Percentiles rank a stretch among this genome's conserved stretches.
Evolutionary conservation across 2,329 filamentous ascomycete species (phyloP).

Genomic region (Trichoderma simmonsii): DNA sequence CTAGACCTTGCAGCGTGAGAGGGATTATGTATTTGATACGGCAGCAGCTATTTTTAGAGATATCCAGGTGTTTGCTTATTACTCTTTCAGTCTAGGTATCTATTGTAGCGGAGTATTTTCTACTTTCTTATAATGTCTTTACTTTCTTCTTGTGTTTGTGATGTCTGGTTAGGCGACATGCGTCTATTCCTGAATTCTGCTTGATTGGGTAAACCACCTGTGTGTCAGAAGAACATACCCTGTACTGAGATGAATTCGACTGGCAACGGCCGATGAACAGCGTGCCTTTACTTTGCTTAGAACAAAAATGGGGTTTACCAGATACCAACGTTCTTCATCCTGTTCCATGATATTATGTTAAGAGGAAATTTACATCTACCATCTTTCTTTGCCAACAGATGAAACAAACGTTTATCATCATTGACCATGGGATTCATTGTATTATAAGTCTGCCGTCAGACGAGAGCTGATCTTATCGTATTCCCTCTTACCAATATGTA

Average conservation of each 20-base stretch:
- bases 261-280: no score
- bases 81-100: not conserved
- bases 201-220: not conserved
- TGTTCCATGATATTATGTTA: no score
- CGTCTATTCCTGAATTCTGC: not conserved
- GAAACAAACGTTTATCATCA: no score
- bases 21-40: constrained; percentile 11
- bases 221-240: not conserved
- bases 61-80: constrained; percentile 16
- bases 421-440: no score
- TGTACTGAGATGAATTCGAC: not conserved
- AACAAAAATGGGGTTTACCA: no score
- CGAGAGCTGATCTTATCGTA: no score
- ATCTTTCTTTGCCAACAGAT: no score
- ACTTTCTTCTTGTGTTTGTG: not conserved
- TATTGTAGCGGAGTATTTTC: not conserved
- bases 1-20: constrained; percentile 3
- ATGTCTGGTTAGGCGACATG: not conserved
- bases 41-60: constrained; percentile 1
- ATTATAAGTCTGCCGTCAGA: no score
- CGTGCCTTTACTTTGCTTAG: no score
- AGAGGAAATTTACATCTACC: no score
- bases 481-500: no score
- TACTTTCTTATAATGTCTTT: not conserved
- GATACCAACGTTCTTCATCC: no score